phyloP scores from a whole-genome alignment of 768 basidiomycete genomes.

The Cyclocybe aegerita region DNA sequence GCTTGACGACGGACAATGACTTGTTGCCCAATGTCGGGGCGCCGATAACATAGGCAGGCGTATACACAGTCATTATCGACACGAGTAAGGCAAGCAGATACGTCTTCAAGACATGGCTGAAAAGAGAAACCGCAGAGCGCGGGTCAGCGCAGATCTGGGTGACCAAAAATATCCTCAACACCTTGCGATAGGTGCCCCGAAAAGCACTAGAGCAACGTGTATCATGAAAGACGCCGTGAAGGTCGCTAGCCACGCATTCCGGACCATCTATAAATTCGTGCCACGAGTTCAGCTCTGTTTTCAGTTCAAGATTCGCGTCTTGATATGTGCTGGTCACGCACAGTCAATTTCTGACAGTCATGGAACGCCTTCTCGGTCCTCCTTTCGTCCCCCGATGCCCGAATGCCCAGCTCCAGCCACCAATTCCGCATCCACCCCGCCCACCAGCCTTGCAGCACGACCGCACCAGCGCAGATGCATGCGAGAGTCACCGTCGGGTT shows the following conservation, averaged over 20 bases:
- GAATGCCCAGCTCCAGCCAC: slow-evolving; percentile 43
- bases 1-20: slow-evolving; percentile 46
- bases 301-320: neutral
- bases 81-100: slow-evolving; percentile 68
- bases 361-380: slow-evolving; percentile 39
- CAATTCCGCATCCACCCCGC: slow-evolving; percentile 62
- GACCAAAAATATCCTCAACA: slow-evolving; percentile 26
- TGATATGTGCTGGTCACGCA: slow-evolving; percentile 23
- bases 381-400: slow-evolving; percentile 42
- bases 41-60: slow-evolving; percentile 72
- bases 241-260: slow-evolving; percentile 53
- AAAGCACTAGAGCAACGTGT: slow-evolving; percentile 55
- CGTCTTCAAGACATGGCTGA: slow-evolving; percentile 46
- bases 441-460: slow-evolving; percentile 69
- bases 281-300: slow-evolving; percentile 7
- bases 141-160: slow-evolving; percentile 9
- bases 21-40: slow-evolving; percentile 47
- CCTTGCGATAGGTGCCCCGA: slow-evolving; percentile 75
- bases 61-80: slow-evolving; percentile 61
- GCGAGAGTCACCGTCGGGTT: slow-evolving; percentile 56
- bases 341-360: slow-evolving; percentile 36
- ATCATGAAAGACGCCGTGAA: slow-evolving; percentile 43
- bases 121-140: slow-evolving; percentile 7
- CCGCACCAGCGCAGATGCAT: slow-evolving; percentile 56
- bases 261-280: slow-evolving; percentile 40